Base-by-base conservation (phyloP, 2,329 filamentous ascomycete genomes). In the Sphaerulina musiva region DNA sequence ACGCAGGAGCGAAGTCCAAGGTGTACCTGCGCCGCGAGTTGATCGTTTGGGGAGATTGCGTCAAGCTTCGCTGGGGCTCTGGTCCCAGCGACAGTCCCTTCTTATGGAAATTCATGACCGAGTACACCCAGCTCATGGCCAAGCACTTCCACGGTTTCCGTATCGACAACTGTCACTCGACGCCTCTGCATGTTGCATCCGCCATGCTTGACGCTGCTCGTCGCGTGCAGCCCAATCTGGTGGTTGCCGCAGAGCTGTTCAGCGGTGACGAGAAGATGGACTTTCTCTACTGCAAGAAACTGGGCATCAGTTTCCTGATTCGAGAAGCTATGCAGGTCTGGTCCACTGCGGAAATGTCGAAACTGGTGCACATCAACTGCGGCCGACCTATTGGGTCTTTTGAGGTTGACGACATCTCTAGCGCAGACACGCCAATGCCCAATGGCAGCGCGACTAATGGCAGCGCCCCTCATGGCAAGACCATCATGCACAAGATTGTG, bases 241-340 rank as follows among this genome's bases (percentile, higher is more conserved):
- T 95, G 50, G 86, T 97, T 34, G 92, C 93, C 53, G 93, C 93
- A 23, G 93, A 98, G 72, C 81, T 98, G 1, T 98, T 98, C 69
- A 93, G 89, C 1, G 93, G 93, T 9, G 93, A 89, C 0, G 93
- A 98, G 69, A 87, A 95, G 66, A 95, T 89, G 77, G 93, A 98
- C 68, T 97, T 95, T 67, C 80, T 95, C 51, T 98, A 97, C 68
- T 91, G 95, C 61, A 95, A 95, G 74, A 83, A 89, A 23, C 81
- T 98, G 2, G 93, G 93, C 5, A 79, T 98, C 53, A 95, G 88
- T 69, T 89, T 89, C 6, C 79, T 98, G 48, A 95, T 98, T 62
- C 84, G 93, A 55, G 93, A 98, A 73, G 92, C 92, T 9, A 98
- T 98, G 95, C 93, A 98, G 70, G 88, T 91, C 32, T 97, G 92